Percentiles rank a stretch among this genome's conserved stretches.
Conservation (phyloP, 2,329 filamentous ascomycete genomes). For the Oidium heveae region DNA sequence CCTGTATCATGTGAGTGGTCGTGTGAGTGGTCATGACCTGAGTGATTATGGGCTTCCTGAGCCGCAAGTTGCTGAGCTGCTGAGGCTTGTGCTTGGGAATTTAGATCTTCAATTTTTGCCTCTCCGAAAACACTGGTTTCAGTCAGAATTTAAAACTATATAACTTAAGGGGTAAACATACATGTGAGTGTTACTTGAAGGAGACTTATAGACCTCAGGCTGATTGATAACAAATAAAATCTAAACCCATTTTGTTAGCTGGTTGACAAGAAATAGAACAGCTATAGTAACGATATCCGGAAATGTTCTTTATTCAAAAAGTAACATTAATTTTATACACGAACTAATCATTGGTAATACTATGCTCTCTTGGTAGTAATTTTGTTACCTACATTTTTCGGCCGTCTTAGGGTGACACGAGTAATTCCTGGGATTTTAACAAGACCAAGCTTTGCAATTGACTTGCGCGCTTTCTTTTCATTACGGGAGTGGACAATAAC, state of each 20-base stretch:
- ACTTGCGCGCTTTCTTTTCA: conserved; percentile 99
- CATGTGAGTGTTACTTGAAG: conserved; percentile 99
- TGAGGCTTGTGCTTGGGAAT: conserved; percentile 89
- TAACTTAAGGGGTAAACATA: conserved; percentile 24
- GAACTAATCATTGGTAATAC: too few relatives aligned
- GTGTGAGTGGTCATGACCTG: conserved; percentile 30
- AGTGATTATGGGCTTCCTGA: conserved; percentile 25
- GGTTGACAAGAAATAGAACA: too few relatives aligned
- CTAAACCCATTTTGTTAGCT: too few relatives aligned
- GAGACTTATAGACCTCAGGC: conserved; percentile 98
- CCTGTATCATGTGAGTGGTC: conserved; percentile 52
- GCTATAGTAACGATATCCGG: too few relatives aligned
- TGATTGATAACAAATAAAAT: conserved; percentile 99
- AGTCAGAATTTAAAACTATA: conserved; percentile 2
- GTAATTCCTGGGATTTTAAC: conserved; percentile 95
- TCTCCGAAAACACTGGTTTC: conserved; percentile 76
- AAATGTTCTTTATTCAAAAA: too few relatives aligned
- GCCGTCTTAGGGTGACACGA: conserved; percentile 86
- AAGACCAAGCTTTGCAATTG: conserved; percentile 92
- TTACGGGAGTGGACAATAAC: conserved; percentile 93
- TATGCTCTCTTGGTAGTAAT: conserved; percentile 1
- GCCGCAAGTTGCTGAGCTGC: conserved; percentile 87
- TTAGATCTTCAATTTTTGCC: conserved; percentile 99
- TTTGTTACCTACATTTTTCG: conserved; percentile 75
- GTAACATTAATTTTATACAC: too few relatives aligned